Base-by-base conservation (phyloP, 1,284 basidiomycete genomes). In the Rhodotorula glutinis region DNA sequence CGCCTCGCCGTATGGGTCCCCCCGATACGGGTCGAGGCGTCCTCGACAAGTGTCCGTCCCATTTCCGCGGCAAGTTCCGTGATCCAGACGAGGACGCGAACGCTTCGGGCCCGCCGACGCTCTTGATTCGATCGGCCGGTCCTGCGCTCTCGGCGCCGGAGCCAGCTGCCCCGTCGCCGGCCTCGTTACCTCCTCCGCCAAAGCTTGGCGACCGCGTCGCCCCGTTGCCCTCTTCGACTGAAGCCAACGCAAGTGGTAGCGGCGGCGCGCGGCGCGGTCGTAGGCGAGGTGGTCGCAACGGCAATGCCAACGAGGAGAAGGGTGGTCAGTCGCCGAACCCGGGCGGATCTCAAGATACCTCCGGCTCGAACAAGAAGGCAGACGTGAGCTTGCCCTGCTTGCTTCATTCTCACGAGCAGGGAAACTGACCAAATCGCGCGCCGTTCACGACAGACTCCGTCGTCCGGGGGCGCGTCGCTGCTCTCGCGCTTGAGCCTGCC, bases 401-500 rank as follows among this genome's bases (percentile, higher is more conserved):
- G 33, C 33, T 38, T 5, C 33, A 38, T 11, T 38, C 33, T 38
- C 33, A 11, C 11, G 33, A 11, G 11, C 11, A 11, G 11, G 5
- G 33, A 38, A 38, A 11, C 49, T 51, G 25, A 51, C 4, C 33
- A 11, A 38, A 2, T 27, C n/a, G n/a, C 16, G 11, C 3, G 25
- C 25, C 14, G n/a, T 2, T 27, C 16, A 8, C 11, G 3, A 17
- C 49, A 51, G 49, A 5, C 49, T 27, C n/a, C 25, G 9, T 17
- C 27, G 27, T 11, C 16, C 49, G 49, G 49, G 8, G 49, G 25
- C n/a, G 49, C 29, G 16, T 53, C 59, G 0, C 30, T 60, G 23
- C 59, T 60, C 27, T 30, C 59, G 3, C 59, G 59, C n/a, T 29
- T 60, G 29, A 29, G 21, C 38, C 23, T 53, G 23, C 59, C 59